A percentile compares a stretch with the other conserved stretches of the same genome.
Conservation (phyloP, 2,329 filamentous ascomycete genomes). For the Arthrobotrys megalospora region DNA sequence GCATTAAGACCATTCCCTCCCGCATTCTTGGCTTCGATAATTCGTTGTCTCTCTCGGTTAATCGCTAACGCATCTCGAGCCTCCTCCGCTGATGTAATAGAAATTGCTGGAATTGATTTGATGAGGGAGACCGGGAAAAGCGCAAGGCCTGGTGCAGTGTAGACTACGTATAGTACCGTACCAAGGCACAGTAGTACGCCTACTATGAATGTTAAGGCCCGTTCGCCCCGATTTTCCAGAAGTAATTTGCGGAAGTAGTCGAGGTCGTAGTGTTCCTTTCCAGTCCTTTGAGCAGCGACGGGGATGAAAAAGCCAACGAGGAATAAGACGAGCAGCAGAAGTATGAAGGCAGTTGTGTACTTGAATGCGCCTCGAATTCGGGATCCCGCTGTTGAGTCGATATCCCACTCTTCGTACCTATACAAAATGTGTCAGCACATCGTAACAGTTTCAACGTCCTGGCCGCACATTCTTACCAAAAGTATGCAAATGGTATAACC, state of each 20-base stretch:
- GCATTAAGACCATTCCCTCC: slow-evolving; percentile 78
- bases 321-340: slow-evolving; percentile 85
- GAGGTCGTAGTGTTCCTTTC: slow-evolving; percentile 79
- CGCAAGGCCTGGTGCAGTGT: slow-evolving; percentile 89
- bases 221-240: slow-evolving; percentile 88
- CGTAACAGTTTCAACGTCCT: too few species aligned
- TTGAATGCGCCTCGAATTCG: slow-evolving; percentile 88
- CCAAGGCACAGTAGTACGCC: slow-evolving; percentile 91
- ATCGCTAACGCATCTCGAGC: slow-evolving; percentile 74
- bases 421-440: not conserved
- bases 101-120: slow-evolving; percentile 89
- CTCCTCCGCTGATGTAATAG: slow-evolving; percentile 82
- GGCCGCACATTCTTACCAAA: slow-evolving; percentile 73
- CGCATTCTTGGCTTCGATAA: slow-evolving; percentile 87
- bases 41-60: slow-evolving; percentile 91
- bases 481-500: slow-evolving; percentile 95
- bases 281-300: slow-evolving; percentile 77
- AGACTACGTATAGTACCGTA: slow-evolving; percentile 86
- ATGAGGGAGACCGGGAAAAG: slow-evolving; percentile 91
- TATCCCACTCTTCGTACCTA: slow-evolving; percentile 87
- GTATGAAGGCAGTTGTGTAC: slow-evolving; percentile 88
- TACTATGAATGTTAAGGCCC: slow-evolving; percentile 89
- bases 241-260: slow-evolving; percentile 93
- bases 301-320: slow-evolving; percentile 95
- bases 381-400: slow-evolving; percentile 78